Percentiles rank a stretch among this genome's conserved stretches.
Evolutionary conservation across 257 asterid genomes (phyloP).

Genomic region (Jacaranda mimosifolia): DNA sequence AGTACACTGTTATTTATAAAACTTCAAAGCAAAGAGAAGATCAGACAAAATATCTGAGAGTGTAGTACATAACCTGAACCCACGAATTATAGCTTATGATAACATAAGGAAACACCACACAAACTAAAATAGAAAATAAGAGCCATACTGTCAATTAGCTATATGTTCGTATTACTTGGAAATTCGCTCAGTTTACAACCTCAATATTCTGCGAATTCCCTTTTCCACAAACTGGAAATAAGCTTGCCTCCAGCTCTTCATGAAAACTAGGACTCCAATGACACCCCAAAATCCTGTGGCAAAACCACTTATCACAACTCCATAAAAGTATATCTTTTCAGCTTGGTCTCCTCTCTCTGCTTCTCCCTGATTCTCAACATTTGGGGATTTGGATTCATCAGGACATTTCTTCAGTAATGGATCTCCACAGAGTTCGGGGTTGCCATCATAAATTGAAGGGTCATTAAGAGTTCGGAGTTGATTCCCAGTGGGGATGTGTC

Average conservation of each 20-base stretch:
- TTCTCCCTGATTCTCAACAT: neutral
- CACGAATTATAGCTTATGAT: no score
- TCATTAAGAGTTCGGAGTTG: slow-evolving; percentile 23
- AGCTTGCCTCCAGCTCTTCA: neutral
- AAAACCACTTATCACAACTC: slow-evolving; percentile 4
- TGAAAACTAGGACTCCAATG: slow-evolving; percentile 4
- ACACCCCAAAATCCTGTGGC: slow-evolving; percentile 26
- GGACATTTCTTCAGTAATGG: slow-evolving; percentile 13
- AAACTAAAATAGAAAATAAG: no score
- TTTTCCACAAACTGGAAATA: neutral
- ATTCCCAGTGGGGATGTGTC: slow-evolving; percentile 34
- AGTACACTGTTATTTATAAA: no score
- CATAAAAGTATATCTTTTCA: neutral
- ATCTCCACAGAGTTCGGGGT: slow-evolving; percentile 29
- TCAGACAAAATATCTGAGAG: no score
- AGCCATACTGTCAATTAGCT: no score
- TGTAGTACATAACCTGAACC: no score
- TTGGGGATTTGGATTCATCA: neutral
- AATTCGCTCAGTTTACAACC: neutral
- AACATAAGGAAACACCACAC: no score
- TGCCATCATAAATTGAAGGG: slow-evolving; percentile 1
- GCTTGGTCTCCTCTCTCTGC: neutral
- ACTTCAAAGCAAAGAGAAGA: no score
- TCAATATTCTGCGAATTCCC: neutral
- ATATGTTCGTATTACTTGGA: no score